Evolutionary conservation across 2,329 filamentous ascomycete species (phyloP), one percentile per base, ranked within the genome.

Genomic region (Diaporthe sp.): DNA sequence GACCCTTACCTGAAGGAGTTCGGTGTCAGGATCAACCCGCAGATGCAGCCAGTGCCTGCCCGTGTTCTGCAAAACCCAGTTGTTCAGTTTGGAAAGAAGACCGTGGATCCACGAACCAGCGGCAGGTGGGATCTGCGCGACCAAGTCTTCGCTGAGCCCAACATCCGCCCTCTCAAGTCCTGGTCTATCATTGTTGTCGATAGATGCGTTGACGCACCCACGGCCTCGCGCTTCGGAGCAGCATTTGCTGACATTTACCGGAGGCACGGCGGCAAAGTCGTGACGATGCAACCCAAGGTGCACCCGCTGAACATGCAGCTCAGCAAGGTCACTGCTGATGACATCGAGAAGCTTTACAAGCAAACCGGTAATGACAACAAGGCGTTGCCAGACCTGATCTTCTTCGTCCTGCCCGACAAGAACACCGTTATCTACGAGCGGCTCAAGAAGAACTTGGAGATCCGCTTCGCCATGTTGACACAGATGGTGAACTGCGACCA

Each of bases 91-190:
- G 90, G 85, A 1, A 88, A 85, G 35, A 85, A 85, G 19, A 84
- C 85, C 25, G 84, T 86, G 7, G 91, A 92, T 72, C 94, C 94
- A 2, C 88, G 90, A 27, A 89, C 88, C 25, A 83, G 84, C 39
- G 97, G 96, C 44, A 92, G 95, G 32, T 99, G 97, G 97, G 94
- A 97, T 81, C 87, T 98, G 15, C 92, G 94, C 53, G 92, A 92
- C 39, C 95, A 94, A 83, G 92, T 93, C 81, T 98, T 98, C 81
- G 87, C 92, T 17, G 84, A 86, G 69, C 83, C 89, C 4, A 97
- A 97, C 80, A 78, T 83, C 0, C 82, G 85, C 1, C 88, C 90
- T 0, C 87, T 98, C 9, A 86, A 86, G 68, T 89, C 88, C 30
- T 99, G 96, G 96, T 94, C 92, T 7, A 87, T 98, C 35, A 89